Conservation (phyloP, 495 filamentous ascomycete species). For the Penicillium taxi region DNA sequence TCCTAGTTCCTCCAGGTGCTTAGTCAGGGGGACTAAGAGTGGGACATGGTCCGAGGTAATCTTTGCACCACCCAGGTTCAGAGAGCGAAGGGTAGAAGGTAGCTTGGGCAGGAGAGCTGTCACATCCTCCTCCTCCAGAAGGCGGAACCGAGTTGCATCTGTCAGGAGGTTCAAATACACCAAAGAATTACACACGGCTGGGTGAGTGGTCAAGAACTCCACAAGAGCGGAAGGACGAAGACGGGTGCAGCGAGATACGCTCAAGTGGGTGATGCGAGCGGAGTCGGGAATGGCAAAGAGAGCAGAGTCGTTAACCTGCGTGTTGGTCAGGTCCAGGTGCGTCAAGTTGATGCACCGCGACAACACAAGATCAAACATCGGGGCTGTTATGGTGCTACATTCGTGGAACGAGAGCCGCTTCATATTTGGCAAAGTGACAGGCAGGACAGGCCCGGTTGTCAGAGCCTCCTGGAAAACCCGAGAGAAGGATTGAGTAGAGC, state of each 20-base stretch:
- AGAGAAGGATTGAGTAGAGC: slow-evolving; percentile 63
- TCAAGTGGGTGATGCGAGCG: slow-evolving; percentile 71
- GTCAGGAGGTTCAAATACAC: slow-evolving; percentile 69
- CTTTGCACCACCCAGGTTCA: slow-evolving; percentile 71
- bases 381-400: slow-evolving; percentile 64
- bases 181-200: slow-evolving; percentile 55
- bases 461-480: slow-evolving; percentile 47
- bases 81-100: slow-evolving; percentile 58
- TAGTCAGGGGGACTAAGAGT: slow-evolving; percentile 60
- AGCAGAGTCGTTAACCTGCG: slow-evolving; percentile 66
- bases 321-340: slow-evolving; percentile 74
- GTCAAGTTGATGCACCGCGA: slow-evolving; percentile 63
- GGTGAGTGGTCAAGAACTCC: slow-evolving; percentile 65
- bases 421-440: slow-evolving; percentile 48
- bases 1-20: slow-evolving; percentile 73
- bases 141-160: slow-evolving; percentile 65
- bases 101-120: slow-evolving; percentile 59
- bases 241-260: slow-evolving; percentile 66
- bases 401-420: slow-evolving; percentile 72
- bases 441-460: slow-evolving; percentile 32
- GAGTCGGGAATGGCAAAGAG: slow-evolving; percentile 63
- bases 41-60: slow-evolving; percentile 58
- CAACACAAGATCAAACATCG: slow-evolving; percentile 61
- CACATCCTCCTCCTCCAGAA: slow-evolving; percentile 59
- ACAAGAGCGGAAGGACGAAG: slow-evolving; percentile 61